Evolutionary conservation across 768 basidiomycete genomes (phyloP).

Genomic region (Rhodotorula paludigena): DNA sequence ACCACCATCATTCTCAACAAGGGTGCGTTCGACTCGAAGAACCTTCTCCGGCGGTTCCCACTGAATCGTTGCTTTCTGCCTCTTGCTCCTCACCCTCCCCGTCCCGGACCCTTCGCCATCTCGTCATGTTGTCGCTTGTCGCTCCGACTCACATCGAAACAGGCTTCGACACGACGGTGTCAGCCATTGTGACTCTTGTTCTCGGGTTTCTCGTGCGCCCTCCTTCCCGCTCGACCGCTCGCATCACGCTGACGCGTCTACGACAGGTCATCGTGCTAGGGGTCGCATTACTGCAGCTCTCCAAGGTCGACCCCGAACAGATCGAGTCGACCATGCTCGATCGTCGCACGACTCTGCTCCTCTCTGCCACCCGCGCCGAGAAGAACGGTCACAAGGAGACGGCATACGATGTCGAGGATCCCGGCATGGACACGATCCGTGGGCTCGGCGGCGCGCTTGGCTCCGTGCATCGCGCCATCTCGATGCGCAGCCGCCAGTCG

Average conservation of each 20-base stretch:
- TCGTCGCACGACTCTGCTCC: conserved; percentile 78
- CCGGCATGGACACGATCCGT: conserved; percentile 84
- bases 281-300: conserved; percentile 77
- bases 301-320: conserved; percentile 79
- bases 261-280: conserved; percentile 7
- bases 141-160: too few relatives aligned
- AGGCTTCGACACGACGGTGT: conserved; percentile 62
- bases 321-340: conserved; percentile 60
- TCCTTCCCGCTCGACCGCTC: background rate
- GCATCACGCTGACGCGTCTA: background rate
- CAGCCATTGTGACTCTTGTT: conserved; percentile 85
- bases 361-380: conserved; percentile 79
- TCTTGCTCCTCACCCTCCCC: too few relatives aligned
- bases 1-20: conserved; percentile 64
- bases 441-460: conserved; percentile 88
- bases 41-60: conserved; percentile 61
- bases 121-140: too few relatives aligned
- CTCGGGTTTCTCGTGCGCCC: conserved; percentile 66
- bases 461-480: conserved; percentile 61
- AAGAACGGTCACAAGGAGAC: conserved; percentile 47
- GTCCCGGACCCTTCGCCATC: too few relatives aligned
- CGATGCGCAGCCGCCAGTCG: conserved; percentile 37
- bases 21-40: too few relatives aligned
- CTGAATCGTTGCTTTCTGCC: too few relatives aligned
- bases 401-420: conserved; percentile 67